Conservation (phyloP, 225 moss, liverwort and hornwort genomes). For the Physcomitrium patens region DNA sequence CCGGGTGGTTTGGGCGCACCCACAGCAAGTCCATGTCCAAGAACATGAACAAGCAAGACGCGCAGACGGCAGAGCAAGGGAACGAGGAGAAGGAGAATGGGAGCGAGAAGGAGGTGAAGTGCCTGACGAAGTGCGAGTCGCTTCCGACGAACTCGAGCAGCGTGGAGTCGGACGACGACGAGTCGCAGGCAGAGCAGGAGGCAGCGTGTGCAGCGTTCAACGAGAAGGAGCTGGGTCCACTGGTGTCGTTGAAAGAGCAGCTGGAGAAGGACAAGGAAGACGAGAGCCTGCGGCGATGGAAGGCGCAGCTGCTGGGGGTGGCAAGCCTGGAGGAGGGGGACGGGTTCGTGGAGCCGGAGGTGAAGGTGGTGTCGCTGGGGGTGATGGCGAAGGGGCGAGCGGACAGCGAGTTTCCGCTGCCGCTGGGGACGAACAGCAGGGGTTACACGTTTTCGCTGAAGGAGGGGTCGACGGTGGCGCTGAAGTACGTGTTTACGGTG, state of each 20-base stretch:
- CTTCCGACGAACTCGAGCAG: constrained; percentile 38
- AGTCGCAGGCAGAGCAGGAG: constrained; percentile 32
- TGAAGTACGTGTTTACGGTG: constrained; percentile 85
- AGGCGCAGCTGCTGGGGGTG: constrained; percentile 84
- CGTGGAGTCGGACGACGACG: constrained; percentile 53
- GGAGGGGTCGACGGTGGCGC: constrained; percentile 70
- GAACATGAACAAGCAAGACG: constrained; percentile 40
- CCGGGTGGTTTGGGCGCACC: constrained; percentile 59
- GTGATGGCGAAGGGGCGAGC: constrained; percentile 72
- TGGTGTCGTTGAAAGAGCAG: constrained; percentile 62
- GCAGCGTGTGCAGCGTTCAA: constrained; percentile 36
- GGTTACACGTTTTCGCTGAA: constrained; percentile 82
- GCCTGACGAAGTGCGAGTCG: constrained; percentile 47
- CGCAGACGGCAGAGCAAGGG: constrained; percentile 45
- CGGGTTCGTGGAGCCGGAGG: constrained; percentile 80
- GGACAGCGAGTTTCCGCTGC: constrained; percentile 67
- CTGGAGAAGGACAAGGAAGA: constrained; percentile 85
- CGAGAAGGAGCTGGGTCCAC: constrained; percentile 53
- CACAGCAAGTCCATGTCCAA: constrained; percentile 56
- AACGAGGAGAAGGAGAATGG: constrained; percentile 56
- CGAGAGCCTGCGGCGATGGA: constrained; percentile 92
- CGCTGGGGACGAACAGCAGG: constrained; percentile 64
- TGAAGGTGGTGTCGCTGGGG: constrained; percentile 73
- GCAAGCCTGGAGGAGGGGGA: constrained; percentile 73
- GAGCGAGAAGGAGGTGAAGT: constrained; percentile 29